phyloP scores from a whole-genome alignment of 2,329 filamentous ascomycete species.

The Fusarium pseudograminearum region DNA sequence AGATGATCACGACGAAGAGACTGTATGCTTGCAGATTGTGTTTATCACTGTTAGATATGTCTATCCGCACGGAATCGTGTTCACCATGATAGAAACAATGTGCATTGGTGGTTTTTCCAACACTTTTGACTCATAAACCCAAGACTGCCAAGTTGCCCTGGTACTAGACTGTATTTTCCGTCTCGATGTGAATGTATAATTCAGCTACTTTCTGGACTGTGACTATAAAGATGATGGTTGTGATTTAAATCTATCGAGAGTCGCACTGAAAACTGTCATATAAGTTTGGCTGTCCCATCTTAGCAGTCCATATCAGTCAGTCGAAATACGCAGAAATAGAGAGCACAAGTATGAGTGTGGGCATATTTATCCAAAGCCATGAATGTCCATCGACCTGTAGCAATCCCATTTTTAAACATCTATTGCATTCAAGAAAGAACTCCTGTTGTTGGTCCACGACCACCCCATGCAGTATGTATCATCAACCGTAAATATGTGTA shows the following conservation, averaged over 20 bases:
- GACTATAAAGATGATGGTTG: neutral
- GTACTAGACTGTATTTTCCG: neutral
- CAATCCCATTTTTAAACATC: neutral
- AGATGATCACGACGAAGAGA: neutral
- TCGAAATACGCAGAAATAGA: neutral
- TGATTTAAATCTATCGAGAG: neutral
- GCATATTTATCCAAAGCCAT: neutral
- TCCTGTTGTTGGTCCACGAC: neutral
- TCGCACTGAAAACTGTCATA: neutral
- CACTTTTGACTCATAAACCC: neutral
- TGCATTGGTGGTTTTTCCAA: neutral
- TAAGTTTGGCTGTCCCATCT: neutral
- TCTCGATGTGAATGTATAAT: neutral
- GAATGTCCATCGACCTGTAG: neutral
- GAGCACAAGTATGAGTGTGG: neutral
- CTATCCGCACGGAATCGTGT: neutral
- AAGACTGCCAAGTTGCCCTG: neutral
- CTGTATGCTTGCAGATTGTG: neutral
- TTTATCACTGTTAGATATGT: neutral
- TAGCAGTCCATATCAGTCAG: neutral
- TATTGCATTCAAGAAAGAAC: slow-evolving; percentile 5
- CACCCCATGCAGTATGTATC: slow-evolving; percentile 6
- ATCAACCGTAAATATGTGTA: slow-evolving; percentile 11
- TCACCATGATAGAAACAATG: neutral
- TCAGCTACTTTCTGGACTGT: too few species aligned